Evolutionary conservation across 345 rosid genomes (phyloP), one percentile per base, ranked within the genome.

Genomic region (Melaleuca quinquenervia): DNA sequence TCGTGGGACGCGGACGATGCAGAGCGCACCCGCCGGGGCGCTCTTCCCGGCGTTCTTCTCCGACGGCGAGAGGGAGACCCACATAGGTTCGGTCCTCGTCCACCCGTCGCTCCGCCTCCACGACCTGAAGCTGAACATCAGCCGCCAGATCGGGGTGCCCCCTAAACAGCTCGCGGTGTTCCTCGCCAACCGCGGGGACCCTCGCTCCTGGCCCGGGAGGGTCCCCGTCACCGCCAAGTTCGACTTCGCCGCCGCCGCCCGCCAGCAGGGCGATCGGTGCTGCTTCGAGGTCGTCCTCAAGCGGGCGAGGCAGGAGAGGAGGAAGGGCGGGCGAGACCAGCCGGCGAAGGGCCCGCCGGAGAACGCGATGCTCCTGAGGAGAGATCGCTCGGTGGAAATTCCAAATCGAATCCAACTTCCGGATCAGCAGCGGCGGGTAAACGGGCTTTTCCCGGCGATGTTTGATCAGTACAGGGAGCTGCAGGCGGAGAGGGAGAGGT

Each of bases 31-130:
- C 80, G 85, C 32, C 8, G 86, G 85, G 84, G 52, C 29, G 36
- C 9, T 84, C 5, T 82, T 92, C 8, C 90, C 93, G 21, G 92
- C 89, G 26, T 83, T 91, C 13, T 90, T 93, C 78, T 90, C 58
- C 82, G 96, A 93, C 74, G 96, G 96, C 29, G 90, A 89, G 75
- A 85, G 86, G 9, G 92, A 92, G 86, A 88, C 86, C 2, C 62
- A 51, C 82, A 84, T 92, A 8, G 94, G 94, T 9, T 52, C 82
- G 82, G 85, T 87, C 52, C 83, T 85, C 53, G 85, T 91, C 48
- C 76, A 84, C 22, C 90, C 94, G 1, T 82, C 86, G 6, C 58
- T 87, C 50, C 88, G 87, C 54, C 89, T 88, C 91, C 88, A 84
- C 76, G 85, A 29, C 26, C 82, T 90, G 90, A 50, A 91, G 87